Percentiles rank a stretch among this genome's conserved stretches.
These are phyloP conservation scores for Rhynchosporium secalis DNA, from an alignment of 2,329 filamentous ascomycete genomes.

Conservation along the genomic window DNA sequence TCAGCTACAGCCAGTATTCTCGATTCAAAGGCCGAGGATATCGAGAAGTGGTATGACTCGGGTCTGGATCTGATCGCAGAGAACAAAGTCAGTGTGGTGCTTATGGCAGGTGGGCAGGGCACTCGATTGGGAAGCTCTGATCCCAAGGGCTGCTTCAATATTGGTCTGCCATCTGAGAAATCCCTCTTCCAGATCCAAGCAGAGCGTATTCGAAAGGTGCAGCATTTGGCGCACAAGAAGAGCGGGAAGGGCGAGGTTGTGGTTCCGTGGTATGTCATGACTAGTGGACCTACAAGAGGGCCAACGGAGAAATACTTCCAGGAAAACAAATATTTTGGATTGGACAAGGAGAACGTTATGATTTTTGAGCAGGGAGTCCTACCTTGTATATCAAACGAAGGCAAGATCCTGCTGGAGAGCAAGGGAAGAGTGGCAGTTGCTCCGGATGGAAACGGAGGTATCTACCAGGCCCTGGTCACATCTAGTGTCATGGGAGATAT, in stretches of 20 bases:
- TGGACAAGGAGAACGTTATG: conserved; percentile 79
- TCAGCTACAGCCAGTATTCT: conserved; percentile 86
- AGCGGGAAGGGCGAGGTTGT: conserved; percentile 57
- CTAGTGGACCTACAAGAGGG: conserved; percentile 86
- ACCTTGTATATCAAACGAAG: conserved; percentile 95
- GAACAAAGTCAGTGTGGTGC: conserved; percentile 78
- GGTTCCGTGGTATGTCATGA: conserved; percentile 99
- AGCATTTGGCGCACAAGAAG: conserved; percentile 75
- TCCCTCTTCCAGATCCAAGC: conserved; percentile 97
- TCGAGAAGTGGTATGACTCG: conserved; percentile 79
- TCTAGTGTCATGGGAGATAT: conserved; percentile 84
- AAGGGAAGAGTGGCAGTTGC: conserved; percentile 91
- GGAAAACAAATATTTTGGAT: conserved; percentile 86
- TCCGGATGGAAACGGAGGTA: conserved; percentile 93
- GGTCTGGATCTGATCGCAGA: conserved; percentile 65
- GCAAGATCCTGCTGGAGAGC: conserved; percentile 91
- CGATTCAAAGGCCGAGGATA: conserved; percentile 76
- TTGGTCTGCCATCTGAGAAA: conserved; percentile 89
- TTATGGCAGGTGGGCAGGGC: conserved; percentile 97
- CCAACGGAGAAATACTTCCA: conserved; percentile 94
- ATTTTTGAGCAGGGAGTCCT: conserved; percentile 97
- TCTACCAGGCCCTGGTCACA: conserved; percentile 87
- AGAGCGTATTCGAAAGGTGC: conserved; percentile 85
- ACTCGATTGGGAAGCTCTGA: conserved; percentile 91
- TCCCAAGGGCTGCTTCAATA: conserved; percentile 97